These are phyloP conservation scores for Penicillium sp. DNA, from an alignment of 2,329 filamentous ascomycete species.

Conservation along the genomic window DNA sequence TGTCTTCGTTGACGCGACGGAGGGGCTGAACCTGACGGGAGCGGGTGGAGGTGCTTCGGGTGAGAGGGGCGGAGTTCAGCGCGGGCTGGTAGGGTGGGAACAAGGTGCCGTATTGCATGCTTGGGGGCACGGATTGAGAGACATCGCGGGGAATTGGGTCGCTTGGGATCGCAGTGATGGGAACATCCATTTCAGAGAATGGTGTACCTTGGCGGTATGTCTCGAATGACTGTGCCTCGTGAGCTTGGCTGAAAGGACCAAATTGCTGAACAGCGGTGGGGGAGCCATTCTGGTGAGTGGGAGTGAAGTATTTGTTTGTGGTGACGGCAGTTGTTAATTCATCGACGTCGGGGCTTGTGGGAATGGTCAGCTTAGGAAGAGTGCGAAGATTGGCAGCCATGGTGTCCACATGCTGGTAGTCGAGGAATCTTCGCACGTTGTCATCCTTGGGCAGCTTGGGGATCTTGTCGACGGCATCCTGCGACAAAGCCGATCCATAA, in stretches of 20 bases:
- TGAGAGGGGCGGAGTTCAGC: not conserved
- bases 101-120: slow-evolving; percentile 64
- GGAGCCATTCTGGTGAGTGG: not conserved
- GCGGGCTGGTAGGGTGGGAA: not conserved
- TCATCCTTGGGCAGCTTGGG: slow-evolving; percentile 63
- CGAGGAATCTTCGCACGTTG: slow-evolving; percentile 87
- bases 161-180: slow-evolving; percentile 70
- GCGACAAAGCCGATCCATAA: slow-evolving; percentile 53
- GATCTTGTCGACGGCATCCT: slow-evolving; percentile 69
- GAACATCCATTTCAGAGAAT: slow-evolving; percentile 87
- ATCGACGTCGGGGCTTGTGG: slow-evolving; percentile 24
- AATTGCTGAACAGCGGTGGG: not conserved
- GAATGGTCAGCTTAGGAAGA: slow-evolving; percentile 61
- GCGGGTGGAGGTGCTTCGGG: not conserved
- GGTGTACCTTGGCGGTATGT: slow-evolving; percentile 45
- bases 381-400: slow-evolving; percentile 52
- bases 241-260: not conserved
- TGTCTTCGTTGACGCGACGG: not conserved
- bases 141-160: slow-evolving; percentile 75
- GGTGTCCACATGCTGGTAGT: slow-evolving; percentile 68
- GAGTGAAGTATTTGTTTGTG: not conserved
- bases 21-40: not conserved
- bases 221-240: not conserved
- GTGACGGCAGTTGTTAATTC: not conserved
- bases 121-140: slow-evolving; percentile 89